Evolutionary conservation across 306 rosid genomes (phyloP).

Genomic region (Cucurbita moschata): DNA sequence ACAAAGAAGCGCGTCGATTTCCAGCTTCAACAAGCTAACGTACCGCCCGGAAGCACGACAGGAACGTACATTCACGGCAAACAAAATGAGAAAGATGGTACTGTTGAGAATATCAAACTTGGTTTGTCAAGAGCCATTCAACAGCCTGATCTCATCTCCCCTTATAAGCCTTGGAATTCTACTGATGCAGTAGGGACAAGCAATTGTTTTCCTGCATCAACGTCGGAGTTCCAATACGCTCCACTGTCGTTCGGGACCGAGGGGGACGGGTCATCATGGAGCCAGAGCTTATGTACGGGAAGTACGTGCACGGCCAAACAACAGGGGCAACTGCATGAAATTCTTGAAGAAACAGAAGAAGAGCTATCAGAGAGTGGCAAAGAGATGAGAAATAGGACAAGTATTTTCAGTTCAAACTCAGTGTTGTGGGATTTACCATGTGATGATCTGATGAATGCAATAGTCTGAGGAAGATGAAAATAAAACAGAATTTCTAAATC

Average conservation of each 20-base stretch:
- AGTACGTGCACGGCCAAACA: slow-evolving; percentile 73
- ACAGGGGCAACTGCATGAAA: slow-evolving; percentile 39
- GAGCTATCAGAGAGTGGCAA: slow-evolving; percentile 38
- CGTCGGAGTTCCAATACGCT: slow-evolving; percentile 38
- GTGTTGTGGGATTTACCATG: slow-evolving; percentile 85
- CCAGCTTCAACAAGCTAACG: slow-evolving; percentile 50
- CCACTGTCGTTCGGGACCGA: slow-evolving; percentile 41
- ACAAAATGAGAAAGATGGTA: slow-evolving; percentile 34
- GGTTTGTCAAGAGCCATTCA: slow-evolving; percentile 60
- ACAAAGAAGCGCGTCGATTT: slow-evolving; percentile 46
- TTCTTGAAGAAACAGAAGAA: slow-evolving; percentile 44
- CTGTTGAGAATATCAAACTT: slow-evolving; percentile 56
- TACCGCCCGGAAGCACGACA: slow-evolving; percentile 15
- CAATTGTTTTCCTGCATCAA: slow-evolving; percentile 41
- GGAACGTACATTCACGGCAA: slow-evolving; percentile 30
- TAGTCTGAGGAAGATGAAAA: slow-evolving; percentile 29
- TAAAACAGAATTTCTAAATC: slow-evolving; percentile 13
- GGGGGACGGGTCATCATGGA: slow-evolving; percentile 66
- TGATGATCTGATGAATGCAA: slow-evolving; percentile 62
- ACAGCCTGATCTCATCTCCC: slow-evolving; percentile 38
- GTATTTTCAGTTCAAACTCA: slow-evolving; percentile 58
- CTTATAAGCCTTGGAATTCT: slow-evolving; percentile 53
- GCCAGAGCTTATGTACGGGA: slow-evolving; percentile 67
- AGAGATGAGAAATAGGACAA: slow-evolving; percentile 48
- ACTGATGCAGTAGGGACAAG: slow-evolving; percentile 37